Evolutionary conservation across 306 rosid species (phyloP).

Genomic region (Urtica urens): DNA sequence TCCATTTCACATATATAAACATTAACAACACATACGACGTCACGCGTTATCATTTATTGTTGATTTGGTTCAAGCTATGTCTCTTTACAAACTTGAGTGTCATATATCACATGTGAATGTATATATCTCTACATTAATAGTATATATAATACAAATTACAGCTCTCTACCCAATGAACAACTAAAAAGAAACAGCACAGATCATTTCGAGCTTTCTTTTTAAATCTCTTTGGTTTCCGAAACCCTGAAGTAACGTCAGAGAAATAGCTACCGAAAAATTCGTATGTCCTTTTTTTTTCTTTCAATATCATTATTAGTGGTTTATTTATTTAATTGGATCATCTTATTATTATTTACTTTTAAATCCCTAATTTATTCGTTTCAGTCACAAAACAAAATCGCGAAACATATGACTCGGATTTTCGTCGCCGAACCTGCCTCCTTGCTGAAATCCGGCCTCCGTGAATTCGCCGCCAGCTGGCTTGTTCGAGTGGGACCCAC

Average conservation of each 20-base stretch:
- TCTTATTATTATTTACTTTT: neutral
- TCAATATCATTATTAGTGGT: too few species aligned
- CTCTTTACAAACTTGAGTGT: too few species aligned
- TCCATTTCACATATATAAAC: too few species aligned
- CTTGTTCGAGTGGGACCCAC: slow-evolving; percentile 31
- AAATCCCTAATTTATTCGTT: neutral
- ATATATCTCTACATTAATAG: slow-evolving; percentile 20
- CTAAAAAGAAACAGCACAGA: slow-evolving; percentile 7
- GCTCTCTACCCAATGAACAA: slow-evolving; percentile 10
- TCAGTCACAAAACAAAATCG: slow-evolving; percentile 73
- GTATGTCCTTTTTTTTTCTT: too few species aligned
- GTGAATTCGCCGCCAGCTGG: slow-evolving; percentile 14
- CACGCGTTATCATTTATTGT: too few species aligned
- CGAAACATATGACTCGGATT: slow-evolving; percentile 48
- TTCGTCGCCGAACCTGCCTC: slow-evolving; percentile 34
- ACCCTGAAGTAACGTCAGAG: neutral
- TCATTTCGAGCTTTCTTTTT: slow-evolving; percentile 1
- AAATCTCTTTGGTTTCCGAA: slow-evolving; percentile 3
- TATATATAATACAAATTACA: too few species aligned
- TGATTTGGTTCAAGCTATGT: too few species aligned
- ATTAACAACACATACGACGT: too few species aligned
- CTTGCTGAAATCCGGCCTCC: slow-evolving; percentile 44
- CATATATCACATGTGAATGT: slow-evolving; percentile 19
- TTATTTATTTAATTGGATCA: too few species aligned
- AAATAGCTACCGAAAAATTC: too few species aligned